A percentile compares a stretch with the other conserved stretches of the same genome.
Evolutionary conservation across 257 asterid genomes (phyloP).

Genomic region (Rhazya stricta): DNA sequence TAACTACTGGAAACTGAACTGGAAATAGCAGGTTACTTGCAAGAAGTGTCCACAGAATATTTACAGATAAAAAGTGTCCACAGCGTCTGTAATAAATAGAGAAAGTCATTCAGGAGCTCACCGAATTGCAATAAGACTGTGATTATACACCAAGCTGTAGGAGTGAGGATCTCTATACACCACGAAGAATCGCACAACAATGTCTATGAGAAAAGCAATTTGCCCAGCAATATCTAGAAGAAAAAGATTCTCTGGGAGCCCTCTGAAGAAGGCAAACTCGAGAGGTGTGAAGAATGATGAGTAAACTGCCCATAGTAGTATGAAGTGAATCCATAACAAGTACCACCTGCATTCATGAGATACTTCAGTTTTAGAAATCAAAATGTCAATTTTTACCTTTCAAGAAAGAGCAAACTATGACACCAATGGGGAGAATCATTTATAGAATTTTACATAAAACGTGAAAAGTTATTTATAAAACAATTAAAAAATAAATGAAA

Average conservation of each 20-base stretch:
- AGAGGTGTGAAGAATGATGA: constrained; percentile 77
- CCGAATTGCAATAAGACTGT: constrained; percentile 55
- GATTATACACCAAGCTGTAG: constrained; percentile 41
- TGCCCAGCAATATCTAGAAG: constrained; percentile 71
- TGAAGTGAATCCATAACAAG: constrained; percentile 48
- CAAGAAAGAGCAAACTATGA: no score
- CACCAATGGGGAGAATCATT: no score
- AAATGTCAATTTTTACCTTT: background rate
- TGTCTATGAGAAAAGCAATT: constrained; percentile 57
- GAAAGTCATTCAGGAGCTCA: constrained; percentile 9
- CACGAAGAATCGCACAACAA: constrained; percentile 51
- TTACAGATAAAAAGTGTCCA: no score
- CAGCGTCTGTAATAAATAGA: no score
- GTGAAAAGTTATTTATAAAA: no score
- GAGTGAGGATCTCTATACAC: constrained; percentile 54
- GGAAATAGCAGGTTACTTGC: background rate
- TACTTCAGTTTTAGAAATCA: background rate
- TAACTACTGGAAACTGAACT: background rate
- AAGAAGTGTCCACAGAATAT: no score
- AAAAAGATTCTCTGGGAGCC: constrained; percentile 58
- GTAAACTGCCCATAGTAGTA: constrained; percentile 71
- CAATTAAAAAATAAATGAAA: no score
- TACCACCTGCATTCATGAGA: constrained; percentile 50
- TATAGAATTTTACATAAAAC: no score
- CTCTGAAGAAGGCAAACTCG: constrained; percentile 76